Base-by-base conservation (phyloP, 2,329 filamentous ascomycete genomes). In the Bisporella sp. region DNA sequence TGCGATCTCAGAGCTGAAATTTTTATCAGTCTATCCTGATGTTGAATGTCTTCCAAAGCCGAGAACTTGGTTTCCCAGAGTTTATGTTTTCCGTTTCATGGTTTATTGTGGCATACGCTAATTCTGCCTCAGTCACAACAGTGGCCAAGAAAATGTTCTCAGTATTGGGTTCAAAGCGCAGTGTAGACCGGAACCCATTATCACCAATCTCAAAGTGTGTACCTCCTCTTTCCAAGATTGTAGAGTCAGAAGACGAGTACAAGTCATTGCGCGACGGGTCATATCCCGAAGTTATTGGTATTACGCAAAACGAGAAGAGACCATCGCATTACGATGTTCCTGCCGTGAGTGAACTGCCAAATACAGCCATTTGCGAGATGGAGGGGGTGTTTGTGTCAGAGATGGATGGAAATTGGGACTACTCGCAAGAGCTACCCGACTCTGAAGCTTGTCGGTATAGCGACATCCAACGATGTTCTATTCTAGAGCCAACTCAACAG, bases 131-230 rank as follows among this genome's bases (percentile, higher is more conserved):
- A 21, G 21, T 62, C 13, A 51, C 60, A 9, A 59, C 57, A 6
- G 60, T 61, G 4, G 59, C 59, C 7, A 63, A 61, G 51, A 63
- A 53, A 39, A 59, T 63, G 42, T 62, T 63, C 44, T 59, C 59
- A 5, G 58, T 54, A 37, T 50, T 63, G 13, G 60, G 60, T 33
- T 49, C 55, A 6, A 59, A 53, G 45, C 46, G 52, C 30, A 53
- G 58, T 50, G 52, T 52, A 29, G 33, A 50, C 13, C 46, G 54
- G 11, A 42, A 50, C 35, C 33, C 32, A 28, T 21, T 3, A 21
- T 21, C 21, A 21, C 21, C 21, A 21, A 21, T 21, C 21, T 21
- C 21, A 21, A 21, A 21, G 21, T 2, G 21, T 21, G 29, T 33
- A n/a, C 31, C 45, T 29, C 31, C 48, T 8, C 21, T 51, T 41